Conservation (phyloP, 495 filamentous ascomycete genomes). For the Neurospora sp. region DNA sequence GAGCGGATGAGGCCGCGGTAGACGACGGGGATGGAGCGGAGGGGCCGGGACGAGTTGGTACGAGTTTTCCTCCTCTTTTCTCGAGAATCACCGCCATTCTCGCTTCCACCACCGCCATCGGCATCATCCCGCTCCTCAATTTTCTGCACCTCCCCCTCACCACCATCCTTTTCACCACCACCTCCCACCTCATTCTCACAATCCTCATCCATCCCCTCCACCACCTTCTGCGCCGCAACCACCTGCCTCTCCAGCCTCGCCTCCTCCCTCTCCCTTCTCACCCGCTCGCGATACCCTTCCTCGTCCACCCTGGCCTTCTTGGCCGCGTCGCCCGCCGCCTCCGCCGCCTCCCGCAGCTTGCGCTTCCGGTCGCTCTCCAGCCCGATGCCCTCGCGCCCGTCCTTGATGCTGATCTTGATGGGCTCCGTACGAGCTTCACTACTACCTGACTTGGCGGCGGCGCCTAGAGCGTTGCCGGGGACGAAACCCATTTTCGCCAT, state of each 20-base stretch:
- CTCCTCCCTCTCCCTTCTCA: conserved; percentile 62
- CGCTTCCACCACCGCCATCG: not conserved
- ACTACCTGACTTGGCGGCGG: not conserved
- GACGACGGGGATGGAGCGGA: conserved; percentile 62
- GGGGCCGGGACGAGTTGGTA: conserved; percentile 31
- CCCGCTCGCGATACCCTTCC: conserved; percentile 65
- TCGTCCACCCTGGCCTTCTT: conserved; percentile 62
- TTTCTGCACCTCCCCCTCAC: conserved; percentile 3
- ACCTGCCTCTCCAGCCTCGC: conserved; percentile 56
- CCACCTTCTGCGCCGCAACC: conserved; percentile 69
- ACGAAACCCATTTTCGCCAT: conserved; percentile 95
- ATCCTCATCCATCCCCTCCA: conserved; percentile 59
- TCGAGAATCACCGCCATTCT: conserved; percentile 1
- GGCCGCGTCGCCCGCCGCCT: conserved; percentile 35
- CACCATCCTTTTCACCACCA: conserved; percentile 10
- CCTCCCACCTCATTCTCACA: not conserved
- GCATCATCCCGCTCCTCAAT: conserved; percentile 12
- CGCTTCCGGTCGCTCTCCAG: conserved; percentile 73
- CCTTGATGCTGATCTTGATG: conserved; percentile 59
- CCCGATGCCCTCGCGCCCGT: conserved; percentile 79
- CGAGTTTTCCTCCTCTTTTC: conserved; percentile 26
- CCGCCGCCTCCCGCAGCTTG: conserved; percentile 59
- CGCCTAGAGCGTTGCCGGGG: conserved; percentile 55
- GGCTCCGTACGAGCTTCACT: conserved; percentile 42
- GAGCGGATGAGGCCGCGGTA: conserved; percentile 65